Base-by-base conservation (phyloP, 176 grass and related monocot genomes). In the Cenchrus purpureus region DNA sequence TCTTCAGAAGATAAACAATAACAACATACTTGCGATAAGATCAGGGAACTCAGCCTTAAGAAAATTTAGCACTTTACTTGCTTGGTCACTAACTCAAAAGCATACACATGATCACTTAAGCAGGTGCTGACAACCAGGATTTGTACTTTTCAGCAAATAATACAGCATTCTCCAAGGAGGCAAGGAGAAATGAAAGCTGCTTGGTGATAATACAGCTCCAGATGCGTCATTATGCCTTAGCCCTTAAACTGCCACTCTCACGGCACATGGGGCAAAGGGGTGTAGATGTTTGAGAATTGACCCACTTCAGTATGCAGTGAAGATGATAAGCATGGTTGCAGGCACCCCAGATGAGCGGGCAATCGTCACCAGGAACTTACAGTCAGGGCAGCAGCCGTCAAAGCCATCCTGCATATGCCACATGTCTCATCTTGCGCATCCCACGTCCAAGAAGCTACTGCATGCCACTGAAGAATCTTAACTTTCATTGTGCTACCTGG, bases 191-290 rank as follows among this genome's bases (percentile, higher is more conserved):
- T 68, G 76, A 61, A 63, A 56, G 16, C 34, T 66, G 15, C 1
- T 7, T 59, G 66, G 17, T 42, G 40, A 14, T 7, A 58, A 71
- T 54, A 86, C 76, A 77, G 7, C 70, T 83, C 72, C 15, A 74
- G 25, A 83, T 56, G 8, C 0, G 28, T 12, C 20, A 42, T 31
- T 45, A 14, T 65, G 49, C 68, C 34, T 93, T 90, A 96, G 73
- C 88, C 91, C 76, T 97, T 97, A 65, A 97, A 97, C n/a, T 94
- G 94, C 94, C 94, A 97, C 62, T 94, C 94, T 11, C 94, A 62
- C 94, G 89, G 78, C 94, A 94, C 94, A 97, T 97, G 79, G 94
- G 94, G 65, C 94, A 97, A 83, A 92, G 94, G 1, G 94, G 89
- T 12, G 87, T 88, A 16, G 94, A 90, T 75, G 89, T 94, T 89